These are phyloP conservation scores for Cinnamomum micranthum DNA, from an alignment of 164 flowering plant genomes.

Conservation along the genomic window DNA sequence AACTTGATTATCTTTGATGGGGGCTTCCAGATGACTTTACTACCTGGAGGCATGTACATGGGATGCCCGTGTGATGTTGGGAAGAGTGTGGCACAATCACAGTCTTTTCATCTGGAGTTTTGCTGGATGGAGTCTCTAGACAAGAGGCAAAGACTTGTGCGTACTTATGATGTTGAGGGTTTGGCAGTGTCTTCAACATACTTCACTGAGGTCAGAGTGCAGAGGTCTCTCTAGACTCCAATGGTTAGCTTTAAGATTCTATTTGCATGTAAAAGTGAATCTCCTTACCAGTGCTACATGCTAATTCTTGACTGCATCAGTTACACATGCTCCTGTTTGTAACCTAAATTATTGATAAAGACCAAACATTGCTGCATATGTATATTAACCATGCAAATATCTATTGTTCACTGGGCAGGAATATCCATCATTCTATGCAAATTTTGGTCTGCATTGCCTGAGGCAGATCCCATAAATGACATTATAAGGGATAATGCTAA, in stretches of 20 bases:
- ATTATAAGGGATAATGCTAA: no score
- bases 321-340: not conserved
- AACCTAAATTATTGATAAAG: not conserved
- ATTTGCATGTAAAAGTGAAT: not conserved
- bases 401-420: not conserved
- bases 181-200: slow-evolving; percentile 84
- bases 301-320: not conserved
- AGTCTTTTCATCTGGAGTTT: slow-evolving; percentile 85
- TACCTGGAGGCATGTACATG: slow-evolving; percentile 94
- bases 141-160: slow-evolving; percentile 77
- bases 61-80: slow-evolving; percentile 72
- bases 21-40: slow-evolving; percentile 66
- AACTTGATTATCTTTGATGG: slow-evolving; percentile 64
- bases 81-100: slow-evolving; percentile 59
- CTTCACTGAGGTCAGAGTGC: slow-evolving; percentile 45
- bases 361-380: not conserved
- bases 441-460: no score
- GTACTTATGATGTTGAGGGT: slow-evolving; percentile 78
- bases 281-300: not conserved
- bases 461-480: no score
- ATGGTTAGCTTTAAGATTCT: not conserved
- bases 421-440: no score
- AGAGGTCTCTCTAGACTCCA: not conserved
- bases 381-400: not conserved
- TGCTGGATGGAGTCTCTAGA: slow-evolving; percentile 78